Base-by-base conservation (phyloP, 2,329 filamentous ascomycete species). In the Alternaria arborescens region DNA sequence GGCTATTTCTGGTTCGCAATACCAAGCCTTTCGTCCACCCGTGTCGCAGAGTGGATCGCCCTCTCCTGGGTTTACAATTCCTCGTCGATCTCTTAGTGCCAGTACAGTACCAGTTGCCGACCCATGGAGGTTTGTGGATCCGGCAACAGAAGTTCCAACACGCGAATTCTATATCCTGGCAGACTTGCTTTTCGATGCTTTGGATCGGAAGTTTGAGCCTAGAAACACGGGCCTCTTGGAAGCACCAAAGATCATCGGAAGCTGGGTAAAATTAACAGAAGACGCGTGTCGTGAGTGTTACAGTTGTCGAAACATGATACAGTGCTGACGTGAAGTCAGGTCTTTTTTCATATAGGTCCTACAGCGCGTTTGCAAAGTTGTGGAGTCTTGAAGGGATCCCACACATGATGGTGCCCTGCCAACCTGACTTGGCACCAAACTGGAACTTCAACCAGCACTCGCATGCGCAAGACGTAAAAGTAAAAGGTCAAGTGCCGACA, bases 101-200 rank as follows among this genome's bases (percentile, higher is more conserved):
- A 77, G 67, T 48, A 70, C 61, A 24, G 30, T 70, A 24, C 72
- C 72, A 16, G 48, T 72, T 12, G 70, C 73, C n/a, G 75, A 77
- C 53, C 75, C 74, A 10, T 78, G 76, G 76, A 66, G 74, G 40
- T 69, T 77, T 46, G 74, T 70, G 14, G 74, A 78, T 51, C 62
- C 72, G 47, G 47, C 59, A 0, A 77, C 74, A 6, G 75, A 77
- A 55, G 55, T 69, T 24, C 74, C 76, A 11, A 78, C 76, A 6
- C 68, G 72, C 28, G 75, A 78, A 43, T 78, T 78, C 55, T 77
- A 75, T 24, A 70, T 75, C 11, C 64, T 78, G 20, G 75, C 76
- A 11, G 76, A 78, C 46, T 43, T 78, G 44, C 48, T 78, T 11
- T 78, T 75, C 48, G 76, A 78, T 54, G 67, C 68, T 8, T 42